Evolutionary conservation across 2,329 filamentous ascomycete genomes (phyloP).

Genomic region (Nemania abortiva): DNA sequence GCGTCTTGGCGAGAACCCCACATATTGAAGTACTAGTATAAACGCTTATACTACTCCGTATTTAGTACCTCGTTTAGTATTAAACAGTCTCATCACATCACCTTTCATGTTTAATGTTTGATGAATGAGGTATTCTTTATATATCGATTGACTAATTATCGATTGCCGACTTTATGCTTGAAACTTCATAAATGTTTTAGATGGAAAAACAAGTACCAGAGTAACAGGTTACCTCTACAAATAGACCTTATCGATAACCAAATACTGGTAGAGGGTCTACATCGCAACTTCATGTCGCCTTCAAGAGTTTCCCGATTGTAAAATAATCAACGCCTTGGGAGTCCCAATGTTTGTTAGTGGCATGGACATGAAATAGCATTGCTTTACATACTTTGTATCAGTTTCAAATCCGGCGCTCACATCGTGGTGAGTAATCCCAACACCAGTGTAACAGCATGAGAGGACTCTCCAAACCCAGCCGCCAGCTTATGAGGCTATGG

Average conservation of each 20-base stretch:
- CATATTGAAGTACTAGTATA: background rate
- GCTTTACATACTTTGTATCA: background rate
- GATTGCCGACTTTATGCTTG: too few relatives aligned
- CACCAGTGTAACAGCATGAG: constrained; percentile 28
- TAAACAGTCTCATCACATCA: too few relatives aligned
- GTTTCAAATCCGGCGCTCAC: background rate
- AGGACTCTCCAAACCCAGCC: constrained; percentile 14
- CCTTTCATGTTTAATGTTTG: too few relatives aligned
- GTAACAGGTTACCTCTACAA: too few relatives aligned
- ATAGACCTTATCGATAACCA: background rate
- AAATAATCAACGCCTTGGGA: background rate
- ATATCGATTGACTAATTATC: too few relatives aligned
- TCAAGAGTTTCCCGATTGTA: background rate
- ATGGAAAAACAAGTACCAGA: too few relatives aligned
- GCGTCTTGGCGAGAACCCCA: constrained; percentile 16
- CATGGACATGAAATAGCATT: background rate
- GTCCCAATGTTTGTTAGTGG: background rate
- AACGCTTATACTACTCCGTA: too few relatives aligned
- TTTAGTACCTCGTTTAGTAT: too few relatives aligned
- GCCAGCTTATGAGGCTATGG: constrained; percentile 21
- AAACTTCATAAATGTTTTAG: too few relatives aligned
- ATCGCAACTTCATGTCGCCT: constrained; percentile 14
- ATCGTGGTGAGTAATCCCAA: constrained; percentile 15
- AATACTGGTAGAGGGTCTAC: background rate
- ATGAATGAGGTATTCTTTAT: too few relatives aligned